These are phyloP conservation scores for Madurella fahalii DNA, from an alignment of 2,329 filamentous ascomycete genomes.

Conservation along the genomic window DNA sequence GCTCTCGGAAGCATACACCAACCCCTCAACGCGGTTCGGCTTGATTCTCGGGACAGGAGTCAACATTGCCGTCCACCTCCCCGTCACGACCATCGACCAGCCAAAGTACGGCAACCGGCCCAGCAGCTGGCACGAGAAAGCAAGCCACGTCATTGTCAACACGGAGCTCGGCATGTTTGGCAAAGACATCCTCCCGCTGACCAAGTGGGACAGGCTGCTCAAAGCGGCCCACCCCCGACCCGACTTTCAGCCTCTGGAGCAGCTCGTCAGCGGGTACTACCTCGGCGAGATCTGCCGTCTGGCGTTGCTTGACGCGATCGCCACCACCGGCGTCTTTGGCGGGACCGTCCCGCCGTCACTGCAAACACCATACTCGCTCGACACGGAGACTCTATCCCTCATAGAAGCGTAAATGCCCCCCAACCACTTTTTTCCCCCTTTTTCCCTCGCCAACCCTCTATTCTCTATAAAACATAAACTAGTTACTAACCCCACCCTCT, in stretches of 20 bases:
- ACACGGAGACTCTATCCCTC: slow-evolving; percentile 56
- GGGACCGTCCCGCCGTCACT: slow-evolving; percentile 54
- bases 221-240: slow-evolving; percentile 51
- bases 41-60: slow-evolving; percentile 65
- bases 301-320: slow-evolving; percentile 55
- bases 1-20: slow-evolving; percentile 58
- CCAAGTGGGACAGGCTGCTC: slow-evolving; percentile 56
- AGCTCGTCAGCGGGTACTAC: slow-evolving; percentile 62
- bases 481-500: too few species aligned
- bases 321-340: slow-evolving; percentile 50
- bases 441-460: not conserved
- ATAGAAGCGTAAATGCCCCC: slow-evolving; percentile 49
- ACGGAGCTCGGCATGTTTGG: slow-evolving; percentile 67
- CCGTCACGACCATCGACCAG: slow-evolving; percentile 51
- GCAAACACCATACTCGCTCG: slow-evolving; percentile 51
- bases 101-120: slow-evolving; percentile 56
- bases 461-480: not conserved
- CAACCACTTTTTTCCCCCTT: not conserved
- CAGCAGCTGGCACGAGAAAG: slow-evolving; percentile 51
- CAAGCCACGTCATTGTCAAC: slow-evolving; percentile 62
- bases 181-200: slow-evolving; percentile 53
- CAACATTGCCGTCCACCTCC: slow-evolving; percentile 62
- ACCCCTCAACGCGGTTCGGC: slow-evolving; percentile 56
- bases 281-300: slow-evolving; percentile 61
- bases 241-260: slow-evolving; percentile 59